Base-by-base conservation (phyloP, 2,329 filamentous ascomycete genomes). In the Aaosphaeria pasadenensis region DNA sequence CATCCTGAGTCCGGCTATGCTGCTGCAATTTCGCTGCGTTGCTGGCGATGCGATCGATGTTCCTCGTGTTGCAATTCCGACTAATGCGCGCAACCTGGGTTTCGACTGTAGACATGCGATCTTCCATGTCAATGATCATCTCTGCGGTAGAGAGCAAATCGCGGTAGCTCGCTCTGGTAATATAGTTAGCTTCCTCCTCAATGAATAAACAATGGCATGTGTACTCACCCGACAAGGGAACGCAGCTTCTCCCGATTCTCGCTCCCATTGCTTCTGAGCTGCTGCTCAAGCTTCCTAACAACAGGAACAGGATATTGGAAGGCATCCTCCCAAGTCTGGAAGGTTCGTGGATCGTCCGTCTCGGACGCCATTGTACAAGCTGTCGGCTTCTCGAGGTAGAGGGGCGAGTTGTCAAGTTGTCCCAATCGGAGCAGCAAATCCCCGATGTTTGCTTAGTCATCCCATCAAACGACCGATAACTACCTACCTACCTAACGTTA, bases 111-210 rank as follows among this genome's bases (percentile, higher is more conserved):
- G 86, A 81, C 73, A 94, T 92, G 64, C 92, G 85, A 36, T 72
- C 73, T 57, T 89, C 87, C 89, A 97, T 96, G 51, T 85, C 81
- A 46, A 96, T 87, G 57, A 97, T 97, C n/a, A 86, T 86, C 72
- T 96, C 91, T 46, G 92, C 92, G 0, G 92, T 96, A 45, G 89
- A 89, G 29, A 97, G 83, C 6, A 97, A 83, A 60, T 94, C 89
- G 57, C 92, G 88, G 71, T 97, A 97, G 62, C 83, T 82, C 58
- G 80, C 76, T 17, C 82, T 85, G 57, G 11, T 13, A n/a, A 6
- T 42, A 39, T n/a, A 24, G 17, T 24, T 33, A 42, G 40, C 38
- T 41, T 11, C 11, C 7, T 58, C 17, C 17, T 24, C 17, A 24
- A 39, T 11, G 33, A 42, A 24, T 11, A 40, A 11, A 29, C n/a